A percentile compares a stretch with the other conserved stretches of the same genome.
Conservation (phyloP, 495 filamentous ascomycete species). For the Talaromyces adpressus region DNA sequence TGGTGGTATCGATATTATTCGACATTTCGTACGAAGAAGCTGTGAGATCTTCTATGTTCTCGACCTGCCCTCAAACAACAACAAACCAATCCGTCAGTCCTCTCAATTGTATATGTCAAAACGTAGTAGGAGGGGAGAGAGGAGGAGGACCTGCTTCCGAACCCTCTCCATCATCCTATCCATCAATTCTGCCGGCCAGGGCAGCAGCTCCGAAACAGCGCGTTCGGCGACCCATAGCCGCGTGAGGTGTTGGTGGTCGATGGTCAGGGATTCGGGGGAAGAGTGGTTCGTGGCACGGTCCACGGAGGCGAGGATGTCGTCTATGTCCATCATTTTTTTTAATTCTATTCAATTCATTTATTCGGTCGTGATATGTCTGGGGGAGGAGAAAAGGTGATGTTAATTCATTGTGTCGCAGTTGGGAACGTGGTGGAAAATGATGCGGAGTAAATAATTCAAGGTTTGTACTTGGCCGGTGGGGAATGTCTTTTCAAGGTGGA, state of each 20-base stretch:
- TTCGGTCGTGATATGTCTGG: neutral
- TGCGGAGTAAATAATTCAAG: neutral
- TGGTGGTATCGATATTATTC: conserved; percentile 24
- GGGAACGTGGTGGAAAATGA: neutral
- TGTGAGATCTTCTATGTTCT: conserved; percentile 68
- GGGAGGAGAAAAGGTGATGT: neutral
- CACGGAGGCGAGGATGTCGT: conserved; percentile 80
- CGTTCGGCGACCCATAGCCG: conserved; percentile 90
- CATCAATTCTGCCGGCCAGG: conserved; percentile 57
- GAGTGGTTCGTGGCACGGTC: conserved; percentile 45
- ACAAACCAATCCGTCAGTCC: neutral
- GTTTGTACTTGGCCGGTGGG: neutral
- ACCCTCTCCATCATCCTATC: conserved; percentile 76
- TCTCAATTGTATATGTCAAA: too few relatives aligned
- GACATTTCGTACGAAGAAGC: conserved; percentile 28
- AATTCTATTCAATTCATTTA: neutral
- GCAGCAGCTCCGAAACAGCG: conserved; percentile 75
- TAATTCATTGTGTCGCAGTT: neutral
- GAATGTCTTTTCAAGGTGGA: neutral
- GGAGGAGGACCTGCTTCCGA: conserved; percentile 48
- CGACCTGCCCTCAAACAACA: conserved; percentile 41
- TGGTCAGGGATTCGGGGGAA: conserved; percentile 47
- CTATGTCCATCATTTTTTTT: conserved; percentile 67
- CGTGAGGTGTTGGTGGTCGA: conserved; percentile 82
- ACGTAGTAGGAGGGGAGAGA: too few relatives aligned